Evolutionary conservation across 1,284 basidiomycete species (phyloP).

Genomic region (Exobasidium cylindrosporum): DNA sequence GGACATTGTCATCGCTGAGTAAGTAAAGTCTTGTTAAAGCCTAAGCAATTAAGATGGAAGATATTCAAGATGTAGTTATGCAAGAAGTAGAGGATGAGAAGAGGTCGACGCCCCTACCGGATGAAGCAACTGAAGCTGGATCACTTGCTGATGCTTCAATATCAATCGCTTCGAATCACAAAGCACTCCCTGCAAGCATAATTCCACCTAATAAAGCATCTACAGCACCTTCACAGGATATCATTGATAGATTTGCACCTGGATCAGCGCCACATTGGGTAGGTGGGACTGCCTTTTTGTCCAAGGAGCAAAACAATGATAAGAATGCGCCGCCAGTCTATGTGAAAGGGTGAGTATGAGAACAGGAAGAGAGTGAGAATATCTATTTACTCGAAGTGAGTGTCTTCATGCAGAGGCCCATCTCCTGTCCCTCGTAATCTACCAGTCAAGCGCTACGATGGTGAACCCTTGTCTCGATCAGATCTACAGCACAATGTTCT

Average conservation of each 20-base stretch:
- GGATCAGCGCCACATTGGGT: constrained; percentile 15
- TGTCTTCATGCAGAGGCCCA: neutral
- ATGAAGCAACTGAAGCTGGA: neutral
- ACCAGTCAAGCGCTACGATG: constrained; percentile 52
- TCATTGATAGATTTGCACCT: constrained; percentile 6
- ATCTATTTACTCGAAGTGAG: neutral
- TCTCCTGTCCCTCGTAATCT: constrained; percentile 34
- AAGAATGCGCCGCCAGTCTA: neutral
- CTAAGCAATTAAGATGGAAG: constrained; percentile 4
- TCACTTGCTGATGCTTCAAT: neutral
- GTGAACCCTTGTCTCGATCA: constrained; percentile 42
- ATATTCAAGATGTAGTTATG: neutral
- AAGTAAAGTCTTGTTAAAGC: too few species aligned
- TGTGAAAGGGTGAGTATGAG: neutral
- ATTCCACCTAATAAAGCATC: constrained; percentile 2
- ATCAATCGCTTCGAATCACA: neutral
- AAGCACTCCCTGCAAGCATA: neutral
- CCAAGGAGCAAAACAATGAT: neutral
- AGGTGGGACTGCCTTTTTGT: neutral
- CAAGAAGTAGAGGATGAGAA: neutral
- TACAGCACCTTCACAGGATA: neutral
- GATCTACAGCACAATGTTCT: constrained; percentile 85
- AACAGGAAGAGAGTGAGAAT: too few species aligned
- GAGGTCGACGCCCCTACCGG: neutral
- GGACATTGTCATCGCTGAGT: too few species aligned